Percentiles rank a stretch among this genome's conserved stretches.
Conservation (phyloP, 345 rosid genomes). For the Lumnitzera racemosa region DNA sequence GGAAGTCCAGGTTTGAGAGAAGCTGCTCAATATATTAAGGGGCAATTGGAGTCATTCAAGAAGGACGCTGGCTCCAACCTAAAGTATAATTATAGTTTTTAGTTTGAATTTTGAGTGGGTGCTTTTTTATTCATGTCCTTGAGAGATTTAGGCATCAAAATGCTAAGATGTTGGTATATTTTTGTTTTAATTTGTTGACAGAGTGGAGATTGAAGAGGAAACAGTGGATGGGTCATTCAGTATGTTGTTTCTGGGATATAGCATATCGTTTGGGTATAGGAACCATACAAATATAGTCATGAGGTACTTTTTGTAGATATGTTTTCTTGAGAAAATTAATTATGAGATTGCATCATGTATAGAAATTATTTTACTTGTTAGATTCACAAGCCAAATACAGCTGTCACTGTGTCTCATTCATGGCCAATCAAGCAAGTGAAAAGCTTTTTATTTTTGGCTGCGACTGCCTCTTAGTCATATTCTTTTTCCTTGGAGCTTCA, state of each 20-base stretch:
- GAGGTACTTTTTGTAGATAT: constrained; percentile 38
- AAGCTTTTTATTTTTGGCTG: no score
- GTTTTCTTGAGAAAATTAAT: background rate
- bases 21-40: constrained; percentile 76
- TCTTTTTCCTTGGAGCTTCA: background rate
- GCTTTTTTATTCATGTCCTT: no score
- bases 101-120: background rate
- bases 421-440: no score
- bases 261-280: constrained; percentile 81
- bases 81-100: constrained; percentile 32
- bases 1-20: constrained; percentile 78
- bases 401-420: no score
- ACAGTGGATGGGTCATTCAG: constrained; percentile 78
- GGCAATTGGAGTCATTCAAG: constrained; percentile 56
- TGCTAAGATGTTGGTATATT: background rate
- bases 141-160: no score
- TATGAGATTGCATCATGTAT: no score
- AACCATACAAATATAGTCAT: constrained; percentile 78
- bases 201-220: constrained; percentile 81
- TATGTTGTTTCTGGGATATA: constrained; percentile 82
- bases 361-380: no score
- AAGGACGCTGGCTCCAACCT: constrained; percentile 68
- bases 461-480: no score
- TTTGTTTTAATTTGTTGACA: constrained; percentile 20
- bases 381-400: no score